Percentiles rank a stretch among this genome's conserved stretches.
These are phyloP conservation scores for Aspergillus neoniger DNA, from an alignment of 2,329 filamentous ascomycete genomes.

Conservation along the genomic window DNA sequence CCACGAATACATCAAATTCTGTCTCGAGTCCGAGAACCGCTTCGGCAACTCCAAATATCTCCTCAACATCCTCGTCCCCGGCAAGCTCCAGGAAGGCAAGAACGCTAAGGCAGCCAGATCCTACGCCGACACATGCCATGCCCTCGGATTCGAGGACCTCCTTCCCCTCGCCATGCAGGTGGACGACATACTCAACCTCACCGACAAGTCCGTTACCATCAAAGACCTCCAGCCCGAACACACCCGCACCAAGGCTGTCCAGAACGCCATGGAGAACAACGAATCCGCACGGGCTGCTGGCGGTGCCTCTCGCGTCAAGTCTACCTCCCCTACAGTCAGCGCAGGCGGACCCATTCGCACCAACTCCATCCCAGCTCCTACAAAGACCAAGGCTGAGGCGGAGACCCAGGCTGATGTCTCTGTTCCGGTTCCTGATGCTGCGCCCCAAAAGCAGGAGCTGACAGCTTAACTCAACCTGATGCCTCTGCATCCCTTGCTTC, in stretches of 20 bases:
- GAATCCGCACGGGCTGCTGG: slow-evolving; percentile 39
- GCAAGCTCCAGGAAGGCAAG: slow-evolving; percentile 67
- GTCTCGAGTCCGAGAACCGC: slow-evolving; percentile 78
- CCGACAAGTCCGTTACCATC: slow-evolving; percentile 26
- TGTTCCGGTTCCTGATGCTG: slow-evolving; percentile 20
- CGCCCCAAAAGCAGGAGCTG: slow-evolving; percentile 26
- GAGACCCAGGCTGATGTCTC: slow-evolving; percentile 18
- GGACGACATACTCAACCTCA: slow-evolving; percentile 59
- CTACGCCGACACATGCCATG: slow-evolving; percentile 69
- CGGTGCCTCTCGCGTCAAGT: slow-evolving; percentile 29
- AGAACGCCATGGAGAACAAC: slow-evolving; percentile 38
- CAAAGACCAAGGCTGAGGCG: slow-evolving; percentile 24
- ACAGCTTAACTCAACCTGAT: slow-evolving; percentile 17
- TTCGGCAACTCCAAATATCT: slow-evolving; percentile 94
- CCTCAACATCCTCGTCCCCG: slow-evolving; percentile 80
- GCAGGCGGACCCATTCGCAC: slow-evolving; percentile 39
- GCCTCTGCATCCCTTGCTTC: not conserved
- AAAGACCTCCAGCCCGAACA: slow-evolving; percentile 18
- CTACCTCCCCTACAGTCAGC: slow-evolving; percentile 22
- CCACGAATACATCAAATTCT: slow-evolving; percentile 69
- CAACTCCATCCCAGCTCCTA: slow-evolving; percentile 31
- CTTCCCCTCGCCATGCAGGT: slow-evolving; percentile 63
- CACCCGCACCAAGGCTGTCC: slow-evolving; percentile 29
- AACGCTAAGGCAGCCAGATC: slow-evolving; percentile 66
- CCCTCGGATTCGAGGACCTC: slow-evolving; percentile 66